Percentiles rank a stretch among this genome's conserved stretches.
Evolutionary conservation across 352 stramenopile species (phyloP).

Genomic region (Aphanomyces stellatus): DNA sequence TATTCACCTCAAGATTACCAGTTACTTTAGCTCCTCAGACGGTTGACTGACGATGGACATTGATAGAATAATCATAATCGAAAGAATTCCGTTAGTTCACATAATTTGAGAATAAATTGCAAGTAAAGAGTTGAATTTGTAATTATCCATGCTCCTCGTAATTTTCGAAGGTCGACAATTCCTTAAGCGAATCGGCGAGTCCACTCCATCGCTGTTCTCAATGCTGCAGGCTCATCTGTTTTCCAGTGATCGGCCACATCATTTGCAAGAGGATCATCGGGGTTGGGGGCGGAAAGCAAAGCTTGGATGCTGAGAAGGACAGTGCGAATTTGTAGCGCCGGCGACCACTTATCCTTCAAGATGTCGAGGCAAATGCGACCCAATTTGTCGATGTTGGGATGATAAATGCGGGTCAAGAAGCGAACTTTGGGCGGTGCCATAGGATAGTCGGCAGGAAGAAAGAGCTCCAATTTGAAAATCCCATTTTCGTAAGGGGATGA

Average conservation of each 20-base stretch:
- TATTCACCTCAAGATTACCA: conserved; percentile 96
- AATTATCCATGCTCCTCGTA: no score
- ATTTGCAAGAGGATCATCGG: conserved; percentile 96
- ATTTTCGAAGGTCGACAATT: no score
- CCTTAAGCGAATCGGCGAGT: conserved; percentile 14
- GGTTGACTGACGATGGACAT: no score
- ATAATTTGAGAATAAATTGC: no score
- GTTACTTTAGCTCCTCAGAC: no score
- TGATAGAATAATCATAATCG: no score
- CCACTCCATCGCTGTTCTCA: conserved; percentile 78
- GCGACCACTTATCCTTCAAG: conserved; percentile 99
- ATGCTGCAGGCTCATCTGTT: conserved; percentile 87
- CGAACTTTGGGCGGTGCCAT: conserved; percentile 96
- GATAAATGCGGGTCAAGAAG: conserved; percentile 98
- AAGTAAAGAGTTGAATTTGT: no score
- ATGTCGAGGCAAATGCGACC: conserved; percentile 98
- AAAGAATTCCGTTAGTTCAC: no score
- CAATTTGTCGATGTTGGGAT: conserved; percentile 98
- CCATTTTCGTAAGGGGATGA: conserved; percentile 94
- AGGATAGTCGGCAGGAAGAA: conserved; percentile 95
- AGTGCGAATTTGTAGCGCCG: conserved; percentile 97
- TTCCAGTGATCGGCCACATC: conserved; percentile 97
- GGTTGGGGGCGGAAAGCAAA: conserved; percentile 94
- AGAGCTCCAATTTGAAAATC: conserved; percentile 95
- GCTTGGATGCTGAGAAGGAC: conserved; percentile 97